Evolutionary conservation across 2,329 filamentous ascomycete genomes (phyloP), one percentile per base, ranked within the genome.

Genomic region (Fusarium oxysporum): DNA sequence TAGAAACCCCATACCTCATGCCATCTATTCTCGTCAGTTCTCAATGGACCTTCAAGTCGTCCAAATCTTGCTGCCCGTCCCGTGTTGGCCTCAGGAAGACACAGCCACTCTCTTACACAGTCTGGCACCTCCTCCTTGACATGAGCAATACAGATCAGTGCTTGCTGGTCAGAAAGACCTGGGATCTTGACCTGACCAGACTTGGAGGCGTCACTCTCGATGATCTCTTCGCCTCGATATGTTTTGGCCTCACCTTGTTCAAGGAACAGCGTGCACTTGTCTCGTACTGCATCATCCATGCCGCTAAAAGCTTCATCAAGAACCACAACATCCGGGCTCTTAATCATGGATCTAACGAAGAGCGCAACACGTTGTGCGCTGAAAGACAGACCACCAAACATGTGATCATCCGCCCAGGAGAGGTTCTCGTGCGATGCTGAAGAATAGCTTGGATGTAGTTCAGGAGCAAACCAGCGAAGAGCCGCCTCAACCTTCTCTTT

Each of bases 111-210:
- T 51, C 94, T 85, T 30, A 98, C 89, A 73, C 91, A 92, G 55
- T 92, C 91, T 0, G 96, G 96, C 14, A 98, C 93, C 81, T 99
- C 96, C 77, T 97, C 95, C 70, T 91, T 91, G 68, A 96, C 87
- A 83, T 99, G 96, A 69, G 94, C 96, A 67, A 98, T 96, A 72
- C 95, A 94, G n/a, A 98, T 88, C 60, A 99, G 83, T 1, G 95
- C 95, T 82, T 98, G 96, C 28, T 89, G 81, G 1, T 90, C 85
- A 4, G 87, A 86, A 62, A 98, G 82, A 0, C 94, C 94, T 2
- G 78, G 78, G 8, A 96, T 82, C 28, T 82, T 85, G 3, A 90
- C 85, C 4, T 80, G 78, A 0, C 84, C 87, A 1, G 81, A 74
- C 62, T 82, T 83, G 12, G 83, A 80, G 2, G 81, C 80, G 4